Conservation (phyloP, 2,329 filamentous ascomycete species). For the Chaetomium sp. region DNA sequence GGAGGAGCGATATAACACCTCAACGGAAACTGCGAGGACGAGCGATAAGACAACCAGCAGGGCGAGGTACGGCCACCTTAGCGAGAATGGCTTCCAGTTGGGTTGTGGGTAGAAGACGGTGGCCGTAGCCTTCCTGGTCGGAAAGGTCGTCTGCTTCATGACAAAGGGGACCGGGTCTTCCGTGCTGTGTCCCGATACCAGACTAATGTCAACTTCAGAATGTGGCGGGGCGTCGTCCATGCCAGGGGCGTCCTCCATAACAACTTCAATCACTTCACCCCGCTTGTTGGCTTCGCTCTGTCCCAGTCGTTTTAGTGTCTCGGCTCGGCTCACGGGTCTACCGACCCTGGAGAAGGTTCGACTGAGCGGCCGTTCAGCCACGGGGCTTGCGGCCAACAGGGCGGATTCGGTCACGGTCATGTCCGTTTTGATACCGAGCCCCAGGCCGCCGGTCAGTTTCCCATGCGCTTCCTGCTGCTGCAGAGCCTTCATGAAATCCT, state of each 20-base stretch:
- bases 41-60: constrained; percentile 57
- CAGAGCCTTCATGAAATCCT: constrained; percentile 48
- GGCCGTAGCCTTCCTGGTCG: constrained; percentile 44
- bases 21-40: constrained; percentile 54
- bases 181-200: constrained; percentile 48
- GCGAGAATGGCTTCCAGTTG: constrained; percentile 68
- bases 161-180: constrained; percentile 30
- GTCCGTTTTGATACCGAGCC: constrained; percentile 54
- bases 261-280: constrained; percentile 62
- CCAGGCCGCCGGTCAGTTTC: constrained; percentile 60
- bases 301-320: constrained; percentile 53
- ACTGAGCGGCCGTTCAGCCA: constrained; percentile 42
- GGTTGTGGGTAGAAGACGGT: constrained; percentile 63
- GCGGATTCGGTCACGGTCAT: constrained; percentile 53
- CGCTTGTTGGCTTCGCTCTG: constrained; percentile 62
- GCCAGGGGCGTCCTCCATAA: constrained; percentile 54
- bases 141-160: constrained; percentile 45
- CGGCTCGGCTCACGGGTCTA: constrained; percentile 34
- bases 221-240: constrained; percentile 44
- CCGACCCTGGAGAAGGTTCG: constrained; percentile 46
- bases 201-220: constrained; percentile 53
- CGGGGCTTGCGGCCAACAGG: constrained; percentile 46
- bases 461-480: constrained; percentile 58
- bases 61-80: constrained; percentile 63
- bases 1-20: constrained; percentile 58